Evolutionary conservation across 1,284 basidiomycete genomes (phyloP).

Genomic region (Dichomitus squalens): DNA sequence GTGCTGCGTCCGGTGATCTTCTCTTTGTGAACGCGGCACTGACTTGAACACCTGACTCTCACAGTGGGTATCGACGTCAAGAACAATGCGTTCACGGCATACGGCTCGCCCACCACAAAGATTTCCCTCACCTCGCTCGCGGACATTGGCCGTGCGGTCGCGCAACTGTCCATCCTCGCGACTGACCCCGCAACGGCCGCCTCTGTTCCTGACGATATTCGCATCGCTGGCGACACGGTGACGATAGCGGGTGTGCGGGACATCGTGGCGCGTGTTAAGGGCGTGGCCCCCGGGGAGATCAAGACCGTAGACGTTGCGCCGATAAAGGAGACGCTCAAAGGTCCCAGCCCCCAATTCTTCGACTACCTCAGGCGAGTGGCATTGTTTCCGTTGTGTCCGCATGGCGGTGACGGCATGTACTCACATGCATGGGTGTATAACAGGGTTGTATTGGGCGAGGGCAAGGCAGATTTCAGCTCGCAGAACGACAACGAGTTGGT

Average conservation of each 20-base stretch:
- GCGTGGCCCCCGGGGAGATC: conserved; percentile 17
- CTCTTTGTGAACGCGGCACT: neutral
- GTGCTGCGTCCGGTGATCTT: neutral
- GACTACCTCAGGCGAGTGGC: conserved; percentile 13
- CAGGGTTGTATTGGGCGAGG: conserved; percentile 29
- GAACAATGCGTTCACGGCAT: conserved; percentile 25
- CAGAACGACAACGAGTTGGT: conserved; percentile 32
- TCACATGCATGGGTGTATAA: neutral
- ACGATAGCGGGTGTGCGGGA: conserved; percentile 23
- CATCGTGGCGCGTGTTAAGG: conserved; percentile 19
- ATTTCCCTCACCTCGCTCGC: conserved; percentile 27
- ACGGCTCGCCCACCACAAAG: conserved; percentile 24
- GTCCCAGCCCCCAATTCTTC: conserved; percentile 3
- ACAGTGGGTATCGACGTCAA: conserved; percentile 32
- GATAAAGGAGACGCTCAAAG: conserved; percentile 15
- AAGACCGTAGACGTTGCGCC: conserved; percentile 19
- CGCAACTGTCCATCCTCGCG: conserved; percentile 30
- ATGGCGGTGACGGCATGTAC: neutral
- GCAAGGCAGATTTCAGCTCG: conserved; percentile 29
- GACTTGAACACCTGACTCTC: neutral
- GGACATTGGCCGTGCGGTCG: conserved; percentile 31
- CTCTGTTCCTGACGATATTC: conserved; percentile 29
- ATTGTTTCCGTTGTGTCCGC: neutral
- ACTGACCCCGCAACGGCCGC: conserved; percentile 22
- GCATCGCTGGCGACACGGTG: conserved; percentile 23